Evolutionary conservation across 2,329 filamentous ascomycete species (phyloP), one percentile per base, ranked within the genome.

Genomic region (Aspergillus calidoustus): DNA sequence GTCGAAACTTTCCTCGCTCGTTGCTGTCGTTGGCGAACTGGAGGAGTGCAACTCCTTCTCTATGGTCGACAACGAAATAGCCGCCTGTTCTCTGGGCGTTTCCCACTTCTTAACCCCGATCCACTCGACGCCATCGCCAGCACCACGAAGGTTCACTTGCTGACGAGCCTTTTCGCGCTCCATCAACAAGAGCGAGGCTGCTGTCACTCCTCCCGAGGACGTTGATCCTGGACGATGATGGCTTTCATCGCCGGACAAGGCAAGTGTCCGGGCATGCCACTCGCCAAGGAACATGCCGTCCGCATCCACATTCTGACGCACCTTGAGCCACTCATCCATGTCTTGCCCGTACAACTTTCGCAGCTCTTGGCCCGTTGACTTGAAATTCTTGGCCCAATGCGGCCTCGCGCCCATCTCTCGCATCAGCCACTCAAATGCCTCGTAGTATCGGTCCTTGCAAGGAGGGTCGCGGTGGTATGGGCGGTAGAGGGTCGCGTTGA

Each of bases 321-420:
- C 83, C 30, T 82, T 79, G 46, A 90, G 81, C 85, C 90, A 97
- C 51, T 85, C 79, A 19, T 82, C 78, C 61, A 96, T 81, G 52
- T 89, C 80, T n/a, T 82, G 76, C 46, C 89, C 89, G 73, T 95
- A 96, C 75, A 91, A 87, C 1, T 76, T 74, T 61, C 86, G 83
- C 48, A 96, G 83, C 63, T 79, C 77, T 31, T 91, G 87, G 0
- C 85, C 83, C 5, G 82, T 79, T 4, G 85, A 82, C 51, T 83
- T 81, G 76, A 96, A 97, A 75, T 97, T 96, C 84, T 97, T 97
- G 7, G 93, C 93, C 91, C 93, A 97, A 77, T 97, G 93, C 19
- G 93, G 93, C 50, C 86, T 86, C 8, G 90, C 93, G 56, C 90
- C 91, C 68, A 96, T 81, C 49, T 96, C 91, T 62, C 87, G 88